Percentiles rank a stretch among this genome's conserved stretches.
phyloP scores from a whole-genome alignment of 2,329 filamentous ascomycete genomes.

The Aspergillus puulaauensis region DNA sequence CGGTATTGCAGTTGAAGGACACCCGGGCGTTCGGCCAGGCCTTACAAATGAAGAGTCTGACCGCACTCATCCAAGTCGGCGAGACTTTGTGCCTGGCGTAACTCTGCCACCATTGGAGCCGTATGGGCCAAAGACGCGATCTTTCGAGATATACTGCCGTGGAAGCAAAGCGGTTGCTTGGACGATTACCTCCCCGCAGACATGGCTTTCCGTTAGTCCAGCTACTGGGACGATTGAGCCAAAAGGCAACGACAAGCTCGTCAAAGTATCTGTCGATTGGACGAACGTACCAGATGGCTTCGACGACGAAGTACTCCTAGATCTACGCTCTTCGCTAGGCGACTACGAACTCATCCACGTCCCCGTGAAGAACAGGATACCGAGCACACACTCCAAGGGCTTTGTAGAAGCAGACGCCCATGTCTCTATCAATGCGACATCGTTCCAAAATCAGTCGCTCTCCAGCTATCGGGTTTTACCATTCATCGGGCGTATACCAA shows the following conservation, averaged over 20 bases:
- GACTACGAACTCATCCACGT: slow-evolving; percentile 49
- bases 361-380: slow-evolving; percentile 52
- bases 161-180: slow-evolving; percentile 42
- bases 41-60: not conserved
- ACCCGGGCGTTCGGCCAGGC: not conserved
- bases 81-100: slow-evolving; percentile 53
- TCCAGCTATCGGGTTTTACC: slow-evolving; percentile 54
- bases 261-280: slow-evolving; percentile 61
- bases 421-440: slow-evolving; percentile 35
- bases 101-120: slow-evolving; percentile 58
- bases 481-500: slow-evolving; percentile 58
- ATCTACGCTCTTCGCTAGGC: slow-evolving; percentile 25
- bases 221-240: slow-evolving; percentile 51
- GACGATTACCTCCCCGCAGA: not conserved
- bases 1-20: not conserved
- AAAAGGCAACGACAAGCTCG: slow-evolving; percentile 49
- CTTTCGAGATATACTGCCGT: slow-evolving; percentile 64
- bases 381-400: slow-evolving; percentile 57
- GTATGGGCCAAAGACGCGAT: slow-evolving; percentile 56
- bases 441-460: slow-evolving; percentile 15
- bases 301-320: not conserved
- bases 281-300: slow-evolving; percentile 39
- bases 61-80: slow-evolving; percentile 65
- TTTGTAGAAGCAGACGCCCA: slow-evolving; percentile 61
- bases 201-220: slow-evolving; percentile 54